These are phyloP conservation scores for Erodium texanum DNA, from an alignment of 441 rosid species.

Conservation along the genomic window DNA sequence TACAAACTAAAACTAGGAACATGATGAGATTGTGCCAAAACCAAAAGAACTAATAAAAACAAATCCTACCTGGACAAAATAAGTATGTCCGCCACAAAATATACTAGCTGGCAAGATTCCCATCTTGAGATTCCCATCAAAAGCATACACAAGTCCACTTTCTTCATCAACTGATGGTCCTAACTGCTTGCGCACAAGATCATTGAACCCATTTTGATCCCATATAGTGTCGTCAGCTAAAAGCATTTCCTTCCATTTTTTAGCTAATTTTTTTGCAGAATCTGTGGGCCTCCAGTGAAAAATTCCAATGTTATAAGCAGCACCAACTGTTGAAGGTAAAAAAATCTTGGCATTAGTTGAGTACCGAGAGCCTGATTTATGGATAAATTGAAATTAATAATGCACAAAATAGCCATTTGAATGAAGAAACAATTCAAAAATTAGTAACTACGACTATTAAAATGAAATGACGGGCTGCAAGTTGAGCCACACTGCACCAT, in stretches of 20 bases:
- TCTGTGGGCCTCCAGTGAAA: slow-evolving; percentile 98
- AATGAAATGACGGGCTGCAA: background rate
- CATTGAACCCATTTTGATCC: slow-evolving; percentile 99
- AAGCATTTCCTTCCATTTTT: slow-evolving; percentile 86
- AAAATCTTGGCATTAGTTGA: background rate
- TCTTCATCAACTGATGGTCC: slow-evolving; percentile 85
- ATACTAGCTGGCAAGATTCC: slow-evolving; percentile 93
- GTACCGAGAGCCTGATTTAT: background rate
- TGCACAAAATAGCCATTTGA: background rate
- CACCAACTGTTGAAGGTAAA: slow-evolving; percentile 48
- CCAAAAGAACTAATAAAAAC: slow-evolving; percentile 7
- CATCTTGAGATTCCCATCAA: slow-evolving; percentile 86
- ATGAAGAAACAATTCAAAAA: background rate
- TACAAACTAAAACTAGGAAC: slow-evolving; percentile 1
- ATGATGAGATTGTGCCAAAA: slow-evolving; percentile 10
- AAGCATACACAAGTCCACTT: slow-evolving; percentile 78
- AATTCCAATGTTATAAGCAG: slow-evolving; percentile 91
- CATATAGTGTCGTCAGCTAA: slow-evolving; percentile 86
- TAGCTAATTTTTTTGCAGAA: slow-evolving; percentile 68
- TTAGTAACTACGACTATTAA: background rate
- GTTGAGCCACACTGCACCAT: background rate
- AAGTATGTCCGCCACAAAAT: slow-evolving; percentile 95
- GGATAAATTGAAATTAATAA: background rate
- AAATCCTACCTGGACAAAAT: slow-evolving; percentile 78
- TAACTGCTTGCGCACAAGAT: slow-evolving; percentile 65